A percentile compares a stretch with the other conserved stretches of the same genome.
Evolutionary conservation across 2,329 filamentous ascomycete species (phyloP).

Genomic region (Diaporthe eres): DNA sequence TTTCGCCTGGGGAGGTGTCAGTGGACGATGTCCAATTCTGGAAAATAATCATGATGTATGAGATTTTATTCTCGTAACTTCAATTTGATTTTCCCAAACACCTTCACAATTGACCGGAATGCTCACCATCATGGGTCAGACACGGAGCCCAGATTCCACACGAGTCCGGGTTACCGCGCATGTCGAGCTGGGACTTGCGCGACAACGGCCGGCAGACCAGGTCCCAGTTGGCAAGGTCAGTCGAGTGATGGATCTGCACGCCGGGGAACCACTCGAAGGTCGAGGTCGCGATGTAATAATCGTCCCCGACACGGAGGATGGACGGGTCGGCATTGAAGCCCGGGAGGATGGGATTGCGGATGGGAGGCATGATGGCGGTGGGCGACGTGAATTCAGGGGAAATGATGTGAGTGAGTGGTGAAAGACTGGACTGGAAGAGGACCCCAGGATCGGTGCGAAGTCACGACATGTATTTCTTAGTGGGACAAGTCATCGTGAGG

Average conservation of each 20-base stretch:
- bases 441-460: background rate
- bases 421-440: no score
- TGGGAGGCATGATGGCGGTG: slow-evolving; percentile 57
- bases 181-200: slow-evolving; percentile 66
- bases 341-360: slow-evolving; percentile 69
- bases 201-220: slow-evolving; percentile 62
- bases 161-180: slow-evolving; percentile 72
- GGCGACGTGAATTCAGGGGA: background rate
- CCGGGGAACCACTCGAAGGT: slow-evolving; percentile 70
- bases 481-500: slow-evolving; percentile 4
- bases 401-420: background rate
- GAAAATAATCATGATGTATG: no score
- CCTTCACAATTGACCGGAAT: no score
- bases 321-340: slow-evolving; percentile 71
- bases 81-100: no score
- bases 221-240: slow-evolving; percentile 67
- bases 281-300: slow-evolving; percentile 70
- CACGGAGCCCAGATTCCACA: slow-evolving; percentile 77
- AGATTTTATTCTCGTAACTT: background rate
- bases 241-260: slow-evolving; percentile 69
- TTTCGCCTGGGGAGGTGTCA: slow-evolving; percentile 47
- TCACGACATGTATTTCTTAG: background rate
- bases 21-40: background rate
- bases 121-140: slow-evolving; percentile 68
- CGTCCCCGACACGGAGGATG: slow-evolving; percentile 63